Conservation (phyloP, 2,329 filamentous ascomycete species). For the Leptosphaerulina australis region DNA sequence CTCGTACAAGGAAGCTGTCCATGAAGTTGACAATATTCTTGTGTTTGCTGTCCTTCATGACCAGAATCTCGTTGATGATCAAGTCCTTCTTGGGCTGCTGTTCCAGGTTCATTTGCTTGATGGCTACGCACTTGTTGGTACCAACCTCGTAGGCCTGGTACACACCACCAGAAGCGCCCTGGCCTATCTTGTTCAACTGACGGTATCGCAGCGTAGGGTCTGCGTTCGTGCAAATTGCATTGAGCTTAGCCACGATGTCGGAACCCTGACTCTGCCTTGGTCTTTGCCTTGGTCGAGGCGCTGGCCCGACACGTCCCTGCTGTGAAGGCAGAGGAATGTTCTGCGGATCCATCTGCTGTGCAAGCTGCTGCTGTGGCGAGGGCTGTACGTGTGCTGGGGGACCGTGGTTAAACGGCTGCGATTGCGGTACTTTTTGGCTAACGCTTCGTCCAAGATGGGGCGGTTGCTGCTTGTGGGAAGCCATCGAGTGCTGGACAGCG, state of each 20-base stretch:
- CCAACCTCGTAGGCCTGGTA: slow-evolving; percentile 87
- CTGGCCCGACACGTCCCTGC: slow-evolving; percentile 59
- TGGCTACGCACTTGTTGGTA: slow-evolving; percentile 87
- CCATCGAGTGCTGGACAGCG: slow-evolving; percentile 71
- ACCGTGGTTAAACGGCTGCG: slow-evolving; percentile 34
- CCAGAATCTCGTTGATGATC: slow-evolving; percentile 98
- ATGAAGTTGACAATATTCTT: slow-evolving; percentile 99
- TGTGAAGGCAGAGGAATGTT: slow-evolving; percentile 56
- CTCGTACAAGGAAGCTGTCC: slow-evolving; percentile 88
- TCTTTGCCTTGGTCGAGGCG: slow-evolving; percentile 75
- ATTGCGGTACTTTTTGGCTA: slow-evolving; percentile 66
- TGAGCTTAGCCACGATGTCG: slow-evolving; percentile 82
- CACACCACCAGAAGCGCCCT: slow-evolving; percentile 95
- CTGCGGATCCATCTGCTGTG: slow-evolving; percentile 49
- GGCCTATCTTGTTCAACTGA: slow-evolving; percentile 91
- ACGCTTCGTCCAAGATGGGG: slow-evolving; percentile 70
- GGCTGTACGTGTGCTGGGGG: slow-evolving; percentile 50
- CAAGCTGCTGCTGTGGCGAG: slow-evolving; percentile 59
- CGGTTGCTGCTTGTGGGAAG: slow-evolving; percentile 49
- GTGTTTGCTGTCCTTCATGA: slow-evolving; percentile 99
- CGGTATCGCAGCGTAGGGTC: slow-evolving; percentile 89
- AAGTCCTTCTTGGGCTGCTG: slow-evolving; percentile 98
- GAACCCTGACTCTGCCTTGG: slow-evolving; percentile 78
- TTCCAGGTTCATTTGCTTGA: slow-evolving; percentile 99
- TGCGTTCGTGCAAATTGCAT: slow-evolving; percentile 86